phyloP scores from a whole-genome alignment of 352 stramenopile species.

The Globisporangium lucens region DNA sequence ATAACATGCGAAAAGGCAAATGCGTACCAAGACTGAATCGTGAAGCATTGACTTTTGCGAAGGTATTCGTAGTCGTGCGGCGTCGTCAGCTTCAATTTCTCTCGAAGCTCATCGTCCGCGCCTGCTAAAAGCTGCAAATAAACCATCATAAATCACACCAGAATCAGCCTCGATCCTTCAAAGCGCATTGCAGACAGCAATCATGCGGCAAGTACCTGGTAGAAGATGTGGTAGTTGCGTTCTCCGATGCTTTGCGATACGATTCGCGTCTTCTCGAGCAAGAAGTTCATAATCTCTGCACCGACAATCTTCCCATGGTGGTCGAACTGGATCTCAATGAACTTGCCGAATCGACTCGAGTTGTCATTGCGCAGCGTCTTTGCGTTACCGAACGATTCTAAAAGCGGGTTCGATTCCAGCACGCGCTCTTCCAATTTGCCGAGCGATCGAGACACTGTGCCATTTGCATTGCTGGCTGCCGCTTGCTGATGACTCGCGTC shows the following conservation, averaged over 20 bases:
- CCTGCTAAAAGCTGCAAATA: constrained; percentile 63
- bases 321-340: constrained; percentile 97
- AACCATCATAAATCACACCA: constrained; percentile 10
- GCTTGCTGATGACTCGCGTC: constrained; percentile 52
- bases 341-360: constrained; percentile 96
- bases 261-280: constrained; percentile 90
- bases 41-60: constrained; percentile 84
- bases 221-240: constrained; percentile 98
- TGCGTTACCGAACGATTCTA: constrained; percentile 90
- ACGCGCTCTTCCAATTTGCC: constrained; percentile 86
- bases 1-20: background rate
- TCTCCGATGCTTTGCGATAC: constrained; percentile 89
- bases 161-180: background rate
- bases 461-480: constrained; percentile 60
- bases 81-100: constrained; percentile 67
- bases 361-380: constrained; percentile 98
- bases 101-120: constrained; percentile 61
- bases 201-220: constrained; percentile 67
- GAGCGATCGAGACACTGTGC: constrained; percentile 85
- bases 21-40: constrained; percentile 57
- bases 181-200: constrained; percentile 10
- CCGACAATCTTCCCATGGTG: constrained; percentile 90
- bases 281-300: constrained; percentile 89
- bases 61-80: constrained; percentile 87
- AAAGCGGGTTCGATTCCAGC: constrained; percentile 84